Conservation (phyloP, 352 stramenopile genomes). For the Plasmopara viticola region DNA sequence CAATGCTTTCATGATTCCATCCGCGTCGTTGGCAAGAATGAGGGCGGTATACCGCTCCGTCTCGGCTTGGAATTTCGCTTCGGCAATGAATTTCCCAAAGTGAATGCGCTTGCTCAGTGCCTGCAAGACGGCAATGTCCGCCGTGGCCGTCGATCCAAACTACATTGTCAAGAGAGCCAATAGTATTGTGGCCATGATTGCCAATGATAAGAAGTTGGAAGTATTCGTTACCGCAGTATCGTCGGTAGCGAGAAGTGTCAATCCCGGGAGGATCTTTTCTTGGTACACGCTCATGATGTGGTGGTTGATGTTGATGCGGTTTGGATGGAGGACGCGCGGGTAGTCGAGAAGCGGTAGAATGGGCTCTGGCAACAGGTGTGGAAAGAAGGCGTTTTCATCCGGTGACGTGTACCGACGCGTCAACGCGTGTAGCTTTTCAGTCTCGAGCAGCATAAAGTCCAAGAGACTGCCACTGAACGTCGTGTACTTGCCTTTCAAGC, state of each 20-base stretch:
- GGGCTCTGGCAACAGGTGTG: slow-evolving; percentile 83
- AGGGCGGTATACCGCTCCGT: slow-evolving; percentile 89
- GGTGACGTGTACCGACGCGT: slow-evolving; percentile 96
- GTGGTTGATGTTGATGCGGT: slow-evolving; percentile 97
- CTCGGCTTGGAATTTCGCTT: slow-evolving; percentile 94
- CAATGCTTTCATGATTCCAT: slow-evolving; percentile 94
- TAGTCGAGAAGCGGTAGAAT: slow-evolving; percentile 91
- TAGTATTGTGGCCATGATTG: not conserved
- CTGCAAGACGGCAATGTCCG: slow-evolving; percentile 91
- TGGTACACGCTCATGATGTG: slow-evolving; percentile 96
- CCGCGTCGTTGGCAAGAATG: slow-evolving; percentile 88
- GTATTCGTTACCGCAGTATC: slow-evolving; percentile 43
- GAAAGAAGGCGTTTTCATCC: slow-evolving; percentile 98
- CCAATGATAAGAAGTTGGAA: not conserved
- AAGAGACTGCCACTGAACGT: slow-evolving; percentile 79
- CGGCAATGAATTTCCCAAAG: slow-evolving; percentile 98
- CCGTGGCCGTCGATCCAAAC: slow-evolving; percentile 78
- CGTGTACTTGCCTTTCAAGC: slow-evolving; percentile 82
- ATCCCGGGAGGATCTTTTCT: slow-evolving; percentile 90
- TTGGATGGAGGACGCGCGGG: slow-evolving; percentile 89
- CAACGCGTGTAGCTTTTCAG: slow-evolving; percentile 91
- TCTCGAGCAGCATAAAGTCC: slow-evolving; percentile 98
- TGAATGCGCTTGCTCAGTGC: slow-evolving; percentile 96
- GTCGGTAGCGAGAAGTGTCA: slow-evolving; percentile 88
- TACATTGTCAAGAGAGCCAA: slow-evolving; percentile 14